Evolutionary conservation across 225 moss, liverwort and hornwort species (phyloP).

Genomic region (Polytrichum formosum): DNA sequence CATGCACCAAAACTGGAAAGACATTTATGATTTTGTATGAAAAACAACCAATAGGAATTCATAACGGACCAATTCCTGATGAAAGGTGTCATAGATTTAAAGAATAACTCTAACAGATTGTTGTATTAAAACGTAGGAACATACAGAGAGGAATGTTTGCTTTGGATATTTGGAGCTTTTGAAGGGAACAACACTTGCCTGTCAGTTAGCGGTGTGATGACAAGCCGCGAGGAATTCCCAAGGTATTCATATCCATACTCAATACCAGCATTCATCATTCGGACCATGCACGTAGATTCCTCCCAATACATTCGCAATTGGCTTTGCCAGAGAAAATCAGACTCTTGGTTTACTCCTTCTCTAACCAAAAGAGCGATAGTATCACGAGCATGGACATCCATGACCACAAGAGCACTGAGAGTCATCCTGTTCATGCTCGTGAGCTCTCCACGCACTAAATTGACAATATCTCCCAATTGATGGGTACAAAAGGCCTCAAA

Average conservation of each 20-base stretch:
- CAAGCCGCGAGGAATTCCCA: conserved; percentile 84
- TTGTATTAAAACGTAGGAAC: no score
- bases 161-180: no score
- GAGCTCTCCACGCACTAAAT: conserved; percentile 73
- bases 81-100: no score
- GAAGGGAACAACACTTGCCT: conserved; percentile 17
- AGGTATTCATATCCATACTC: conserved; percentile 93
- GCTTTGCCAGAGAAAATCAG: conserved; percentile 88
- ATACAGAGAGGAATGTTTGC: no score
- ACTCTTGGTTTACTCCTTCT: conserved; percentile 57
- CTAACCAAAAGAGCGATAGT: conserved; percentile 53
- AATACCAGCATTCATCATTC: conserved; percentile 84
- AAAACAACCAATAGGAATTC: no score
- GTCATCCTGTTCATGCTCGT: conserved; percentile 77
- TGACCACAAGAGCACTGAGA: conserved; percentile 87
- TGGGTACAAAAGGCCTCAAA: conserved; percentile 62
- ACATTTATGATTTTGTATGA: no score
- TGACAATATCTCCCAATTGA: conserved; percentile 66
- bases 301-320: conserved; percentile 94
- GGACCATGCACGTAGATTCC: conserved; percentile 73
- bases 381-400: conserved; percentile 90
- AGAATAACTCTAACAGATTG: no score
- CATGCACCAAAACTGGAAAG: no score
- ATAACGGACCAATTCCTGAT: no score
- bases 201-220: conserved; percentile 85